A percentile compares a stretch with the other conserved stretches of the same genome.
phyloP scores from a whole-genome alignment of 2,329 filamentous ascomycete species.

The Fonsecaea nubica region DNA sequence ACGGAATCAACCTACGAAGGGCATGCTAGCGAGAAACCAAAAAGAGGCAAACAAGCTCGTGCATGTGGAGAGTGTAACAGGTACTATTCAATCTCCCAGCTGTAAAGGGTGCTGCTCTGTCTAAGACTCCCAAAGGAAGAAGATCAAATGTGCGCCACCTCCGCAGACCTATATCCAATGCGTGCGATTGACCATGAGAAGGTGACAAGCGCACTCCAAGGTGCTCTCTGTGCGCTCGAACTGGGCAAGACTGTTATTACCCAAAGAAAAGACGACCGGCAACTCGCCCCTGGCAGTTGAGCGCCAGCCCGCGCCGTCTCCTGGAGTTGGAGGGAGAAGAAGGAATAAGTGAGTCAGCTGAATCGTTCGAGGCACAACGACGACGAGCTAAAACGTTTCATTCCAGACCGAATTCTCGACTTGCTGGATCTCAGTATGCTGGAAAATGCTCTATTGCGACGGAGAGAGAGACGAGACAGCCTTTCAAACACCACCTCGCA shows the following conservation, averaged over 20 bases:
- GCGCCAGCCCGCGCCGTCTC: neutral
- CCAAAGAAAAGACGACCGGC: slow-evolving; percentile 9
- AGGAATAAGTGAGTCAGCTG: slow-evolving; percentile 1
- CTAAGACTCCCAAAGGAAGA: slow-evolving; percentile 4
- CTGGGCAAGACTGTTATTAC: slow-evolving; percentile 11
- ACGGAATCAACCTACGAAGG: neutral
- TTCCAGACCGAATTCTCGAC: slow-evolving; percentile 7
- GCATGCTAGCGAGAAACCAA: neutral
- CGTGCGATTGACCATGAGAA: neutral
- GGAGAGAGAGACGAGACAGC: slow-evolving; percentile 1
- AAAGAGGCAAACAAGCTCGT: slow-evolving; percentile 5
- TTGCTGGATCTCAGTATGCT: neutral
- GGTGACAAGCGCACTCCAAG: slow-evolving; percentile 10
- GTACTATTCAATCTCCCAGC: neutral
- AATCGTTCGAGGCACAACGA: neutral
- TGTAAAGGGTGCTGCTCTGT: neutral
- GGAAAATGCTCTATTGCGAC: slow-evolving; percentile 5
- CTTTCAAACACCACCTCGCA: slow-evolving; percentile 1
- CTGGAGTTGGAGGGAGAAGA: slow-evolving; percentile 8
- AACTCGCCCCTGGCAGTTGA: slow-evolving; percentile 7
- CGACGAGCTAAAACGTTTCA: neutral
- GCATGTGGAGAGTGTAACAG: slow-evolving; percentile 9
- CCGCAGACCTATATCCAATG: neutral
- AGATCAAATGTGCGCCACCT: slow-evolving; percentile 3
- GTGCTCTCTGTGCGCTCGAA: slow-evolving; percentile 1